phyloP scores from a whole-genome alignment of 2,329 filamentous ascomycete genomes.

The Paracoccidioides lutzii region DNA sequence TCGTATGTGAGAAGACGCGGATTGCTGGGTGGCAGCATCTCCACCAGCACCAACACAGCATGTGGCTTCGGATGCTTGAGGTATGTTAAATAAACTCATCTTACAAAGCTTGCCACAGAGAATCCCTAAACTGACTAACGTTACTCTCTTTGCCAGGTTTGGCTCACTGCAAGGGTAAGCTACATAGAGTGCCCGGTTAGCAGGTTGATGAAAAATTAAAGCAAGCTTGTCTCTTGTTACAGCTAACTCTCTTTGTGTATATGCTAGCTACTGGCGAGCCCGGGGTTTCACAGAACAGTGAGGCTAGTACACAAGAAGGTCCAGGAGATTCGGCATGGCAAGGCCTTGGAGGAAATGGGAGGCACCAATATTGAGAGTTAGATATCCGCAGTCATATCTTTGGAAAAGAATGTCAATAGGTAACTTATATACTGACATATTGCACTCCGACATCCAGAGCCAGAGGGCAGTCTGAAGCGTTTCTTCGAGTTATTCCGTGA shows the following conservation, averaged over 20 bases:
- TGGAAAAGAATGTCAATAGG: background rate
- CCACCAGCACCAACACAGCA: background rate
- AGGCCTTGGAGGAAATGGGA: slow-evolving; percentile 31
- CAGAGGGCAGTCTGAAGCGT: slow-evolving; percentile 11
- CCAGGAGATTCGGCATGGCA: slow-evolving; percentile 29
- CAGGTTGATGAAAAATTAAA: background rate
- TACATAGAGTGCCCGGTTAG: background rate
- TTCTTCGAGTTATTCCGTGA: slow-evolving; percentile 20
- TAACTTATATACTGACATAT: background rate
- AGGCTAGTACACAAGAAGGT: slow-evolving; percentile 31
- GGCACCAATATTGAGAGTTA: slow-evolving; percentile 29
- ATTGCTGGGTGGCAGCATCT: slow-evolving; percentile 4
- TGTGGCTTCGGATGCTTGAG: slow-evolving; percentile 23
- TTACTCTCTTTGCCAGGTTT: slow-evolving; percentile 17
- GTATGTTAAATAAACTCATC: slow-evolving; percentile 16
- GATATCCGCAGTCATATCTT: background rate
- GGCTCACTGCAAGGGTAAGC: slow-evolving; percentile 27
- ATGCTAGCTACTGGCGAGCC: slow-evolving; percentile 30
- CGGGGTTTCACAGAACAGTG: slow-evolving; percentile 32
- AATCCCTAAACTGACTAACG: slow-evolving; percentile 8
- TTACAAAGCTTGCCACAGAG: background rate
- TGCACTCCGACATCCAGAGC: background rate
- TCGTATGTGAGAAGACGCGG: slow-evolving; percentile 3
- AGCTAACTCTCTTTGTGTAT: background rate
- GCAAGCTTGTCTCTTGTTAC: background rate